phyloP scores from a whole-genome alignment of 192 early-diverging fungal genomes.

The Coemansia sp. region DNA sequence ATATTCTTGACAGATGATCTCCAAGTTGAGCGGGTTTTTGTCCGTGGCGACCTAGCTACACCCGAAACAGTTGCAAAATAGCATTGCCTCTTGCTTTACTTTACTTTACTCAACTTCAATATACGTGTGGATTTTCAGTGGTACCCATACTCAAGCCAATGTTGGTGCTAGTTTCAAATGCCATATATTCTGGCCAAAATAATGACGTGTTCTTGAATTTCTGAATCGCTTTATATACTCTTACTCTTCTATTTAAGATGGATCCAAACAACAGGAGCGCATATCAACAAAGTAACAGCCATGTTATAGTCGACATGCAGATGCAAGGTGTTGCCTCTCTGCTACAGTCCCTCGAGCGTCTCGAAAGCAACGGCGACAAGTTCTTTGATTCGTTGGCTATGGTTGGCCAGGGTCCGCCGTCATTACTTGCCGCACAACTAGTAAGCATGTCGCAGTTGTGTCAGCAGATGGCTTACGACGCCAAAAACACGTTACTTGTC shows the following conservation, averaged over 20 bases:
- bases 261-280: not conserved
- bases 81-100: not conserved
- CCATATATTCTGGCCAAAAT: not conserved
- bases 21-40: constrained; percentile 15
- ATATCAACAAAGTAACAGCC: not conserved
- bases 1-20: constrained; percentile 27
- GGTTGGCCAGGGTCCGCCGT: constrained; percentile 50
- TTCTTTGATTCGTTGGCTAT: constrained; percentile 46
- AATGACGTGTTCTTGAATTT: not conserved
- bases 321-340: constrained; percentile 18
- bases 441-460: constrained; percentile 45
- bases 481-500: constrained; percentile 13
- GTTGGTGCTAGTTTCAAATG: not conserved
- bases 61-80: constrained; percentile 4
- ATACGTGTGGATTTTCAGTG: too few relatives aligned
- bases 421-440: constrained; percentile 49
- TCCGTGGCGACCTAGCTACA: constrained; percentile 28
- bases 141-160: not conserved
- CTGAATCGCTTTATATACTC: not conserved
- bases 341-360: constrained; percentile 33
- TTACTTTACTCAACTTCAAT: too few relatives aligned
- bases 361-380: constrained; percentile 33
- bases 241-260: not conserved
- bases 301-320: constrained; percentile 21
- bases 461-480: constrained; percentile 39